These are phyloP conservation scores for Termitomyces titanicus DNA, from an alignment of 768 basidiomycete genomes.

Conservation along the genomic window DNA sequence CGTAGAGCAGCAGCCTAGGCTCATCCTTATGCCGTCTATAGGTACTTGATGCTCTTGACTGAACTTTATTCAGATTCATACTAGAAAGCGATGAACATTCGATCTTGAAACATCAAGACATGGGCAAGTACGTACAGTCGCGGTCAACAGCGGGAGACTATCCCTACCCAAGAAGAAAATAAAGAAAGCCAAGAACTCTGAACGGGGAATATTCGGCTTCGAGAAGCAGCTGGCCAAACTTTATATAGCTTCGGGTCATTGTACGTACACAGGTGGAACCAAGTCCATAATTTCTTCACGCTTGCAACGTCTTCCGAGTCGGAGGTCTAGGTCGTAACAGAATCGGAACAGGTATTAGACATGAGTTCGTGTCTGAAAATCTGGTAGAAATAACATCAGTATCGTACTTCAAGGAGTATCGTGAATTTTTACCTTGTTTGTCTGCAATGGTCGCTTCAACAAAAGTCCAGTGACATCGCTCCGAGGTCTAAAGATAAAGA, in stretches of 20 bases:
- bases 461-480: conserved; percentile 20
- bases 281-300: not conserved
- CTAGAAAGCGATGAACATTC: not conserved
- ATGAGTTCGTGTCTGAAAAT: not conserved
- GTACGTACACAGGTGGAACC: not conserved
- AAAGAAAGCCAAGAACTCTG: not conserved
- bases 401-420: not conserved
- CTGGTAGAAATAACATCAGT: not conserved
- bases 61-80: not conserved
- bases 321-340: not conserved
- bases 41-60: not conserved
- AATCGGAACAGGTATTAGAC: not conserved
- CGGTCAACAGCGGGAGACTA: not conserved
- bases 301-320: not conserved
- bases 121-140: not conserved
- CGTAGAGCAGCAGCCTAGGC: not conserved
- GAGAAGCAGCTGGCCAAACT: not conserved
- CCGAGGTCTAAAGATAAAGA: conserved; percentile 15
- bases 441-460: conserved; percentile 18
- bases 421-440: conserved; percentile 13
- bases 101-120: not conserved
- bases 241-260: not conserved
- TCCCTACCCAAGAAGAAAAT: not conserved
- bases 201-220: not conserved
- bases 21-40: not conserved